phyloP scores from a whole-genome alignment of 164 flowering plant genomes.

The Stephania cephalantha region DNA sequence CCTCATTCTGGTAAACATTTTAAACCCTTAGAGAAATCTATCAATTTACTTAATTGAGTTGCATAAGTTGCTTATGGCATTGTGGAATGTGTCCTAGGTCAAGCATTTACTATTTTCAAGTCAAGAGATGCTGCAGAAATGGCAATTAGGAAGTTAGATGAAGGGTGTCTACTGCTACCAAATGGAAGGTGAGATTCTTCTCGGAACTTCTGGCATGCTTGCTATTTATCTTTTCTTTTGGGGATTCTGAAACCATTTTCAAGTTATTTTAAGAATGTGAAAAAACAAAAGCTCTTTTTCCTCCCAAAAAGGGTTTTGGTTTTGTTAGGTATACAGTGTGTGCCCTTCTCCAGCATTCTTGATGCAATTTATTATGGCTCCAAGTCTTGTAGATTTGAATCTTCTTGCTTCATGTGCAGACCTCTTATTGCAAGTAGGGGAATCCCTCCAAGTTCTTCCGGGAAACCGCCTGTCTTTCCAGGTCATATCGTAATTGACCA shows the following conservation, averaged over 20 bases:
- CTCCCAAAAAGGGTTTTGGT: neutral
- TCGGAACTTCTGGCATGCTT: neutral
- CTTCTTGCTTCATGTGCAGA: constrained; percentile 31
- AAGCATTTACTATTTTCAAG: constrained; percentile 66
- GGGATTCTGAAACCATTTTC: neutral
- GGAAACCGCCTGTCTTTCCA: constrained; percentile 27
- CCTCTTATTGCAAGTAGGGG: constrained; percentile 46
- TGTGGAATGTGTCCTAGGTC: constrained; percentile 41
- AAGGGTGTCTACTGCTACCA: constrained; percentile 62
- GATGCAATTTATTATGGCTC: neutral
- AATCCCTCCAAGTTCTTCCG: constrained; percentile 23
- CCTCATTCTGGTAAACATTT: constrained; percentile 51
- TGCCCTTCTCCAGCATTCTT: neutral
- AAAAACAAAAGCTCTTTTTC: neutral
- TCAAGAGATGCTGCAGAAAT: constrained; percentile 55
- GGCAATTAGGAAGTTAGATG: constrained; percentile 37
- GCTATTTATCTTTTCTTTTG: neutral
- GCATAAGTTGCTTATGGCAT: neutral
- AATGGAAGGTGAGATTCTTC: constrained; percentile 51
- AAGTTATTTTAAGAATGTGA: neutral
- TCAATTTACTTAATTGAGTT: neutral
- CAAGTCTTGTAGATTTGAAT: neutral
- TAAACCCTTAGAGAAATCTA: neutral
- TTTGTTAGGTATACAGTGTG: neutral
- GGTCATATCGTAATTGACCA: constrained; percentile 64